A percentile compares a stretch with the other conserved stretches of the same genome.
These are phyloP conservation scores for Candolleomyces efflorescens DNA, from an alignment of 768 basidiomycete species.

Conservation along the genomic window DNA sequence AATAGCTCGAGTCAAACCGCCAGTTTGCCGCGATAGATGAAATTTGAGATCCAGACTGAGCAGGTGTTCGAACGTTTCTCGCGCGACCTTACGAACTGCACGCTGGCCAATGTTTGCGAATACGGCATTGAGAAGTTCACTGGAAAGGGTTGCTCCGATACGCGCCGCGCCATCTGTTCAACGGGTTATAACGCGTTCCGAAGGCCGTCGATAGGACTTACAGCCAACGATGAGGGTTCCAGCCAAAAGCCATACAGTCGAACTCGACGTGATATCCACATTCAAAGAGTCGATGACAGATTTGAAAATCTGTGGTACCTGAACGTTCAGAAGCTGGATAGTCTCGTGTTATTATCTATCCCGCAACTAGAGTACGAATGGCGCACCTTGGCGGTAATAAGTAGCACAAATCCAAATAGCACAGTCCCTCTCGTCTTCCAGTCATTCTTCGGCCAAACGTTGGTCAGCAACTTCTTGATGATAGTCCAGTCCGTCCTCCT, in stretches of 20 bases:
- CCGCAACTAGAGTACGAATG: neutral
- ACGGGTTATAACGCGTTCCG: neutral
- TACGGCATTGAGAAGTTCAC: conserved; percentile 90
- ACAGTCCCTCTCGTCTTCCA: conserved; percentile 82
- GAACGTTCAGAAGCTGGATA: conserved; percentile 85
- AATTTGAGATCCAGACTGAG: conserved; percentile 89
- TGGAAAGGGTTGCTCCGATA: conserved; percentile 84
- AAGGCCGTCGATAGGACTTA: conserved; percentile 37
- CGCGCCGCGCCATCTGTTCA: conserved; percentile 82
- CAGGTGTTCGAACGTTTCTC: conserved; percentile 94
- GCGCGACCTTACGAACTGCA: conserved; percentile 90
- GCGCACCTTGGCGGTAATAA: conserved; percentile 82
- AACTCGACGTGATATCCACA: conserved; percentile 64
- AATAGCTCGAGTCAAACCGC: conserved; percentile 93
- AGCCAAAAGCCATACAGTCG: conserved; percentile 87
- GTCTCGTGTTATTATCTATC: neutral
- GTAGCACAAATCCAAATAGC: conserved; percentile 71
- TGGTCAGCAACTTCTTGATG: conserved; percentile 72
- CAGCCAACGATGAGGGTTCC: conserved; percentile 91
- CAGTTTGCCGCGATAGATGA: conserved; percentile 91
- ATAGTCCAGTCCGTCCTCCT: conserved; percentile 84
- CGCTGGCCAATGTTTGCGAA: conserved; percentile 95
- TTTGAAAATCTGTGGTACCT: conserved; percentile 98
- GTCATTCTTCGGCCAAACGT: conserved; percentile 91
- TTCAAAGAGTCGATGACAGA: conserved; percentile 86